Evolutionary conservation across 352 stramenopile species (phyloP).

Genomic region (Globisporangium carolinianum): DNA sequence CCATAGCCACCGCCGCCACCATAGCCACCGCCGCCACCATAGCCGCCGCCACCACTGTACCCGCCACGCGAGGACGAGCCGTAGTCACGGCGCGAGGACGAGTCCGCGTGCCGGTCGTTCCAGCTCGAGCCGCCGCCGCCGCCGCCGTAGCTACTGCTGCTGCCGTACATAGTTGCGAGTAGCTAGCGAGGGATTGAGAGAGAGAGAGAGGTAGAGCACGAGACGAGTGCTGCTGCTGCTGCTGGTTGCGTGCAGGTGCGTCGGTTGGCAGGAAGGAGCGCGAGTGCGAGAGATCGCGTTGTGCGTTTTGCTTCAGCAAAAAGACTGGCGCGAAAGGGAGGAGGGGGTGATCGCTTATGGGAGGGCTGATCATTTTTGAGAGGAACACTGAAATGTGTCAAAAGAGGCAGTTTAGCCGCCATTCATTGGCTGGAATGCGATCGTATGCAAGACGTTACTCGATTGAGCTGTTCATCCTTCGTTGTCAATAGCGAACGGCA

Average conservation of each 20-base stretch:
- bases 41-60: constrained; percentile 24
- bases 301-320: not conserved
- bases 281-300: constrained; percentile 4
- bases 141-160: constrained; percentile 17
- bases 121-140: constrained; percentile 20
- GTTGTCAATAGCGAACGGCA: too few relatives aligned
- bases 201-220: constrained; percentile 2
- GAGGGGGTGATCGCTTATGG: constrained; percentile 20
- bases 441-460: too few relatives aligned
- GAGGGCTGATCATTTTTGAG: constrained; percentile 9
- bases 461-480: too few relatives aligned
- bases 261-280: constrained; percentile 6
- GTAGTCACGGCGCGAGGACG: constrained; percentile 67
- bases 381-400: constrained; percentile 23
- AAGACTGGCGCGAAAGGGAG: not conserved
- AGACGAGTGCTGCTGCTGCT: too few relatives aligned
- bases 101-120: constrained; percentile 65
- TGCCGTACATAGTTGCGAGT: constrained; percentile 39
- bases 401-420: not conserved
- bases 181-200: constrained; percentile 4
- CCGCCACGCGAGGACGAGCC: constrained; percentile 29
- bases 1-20: constrained; percentile 28
- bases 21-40: constrained; percentile 17
- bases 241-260: not conserved
- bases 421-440: not conserved